Evolutionary conservation across 1,284 basidiomycete genomes (phyloP), one percentile per base, ranked within the genome.

Genomic region (Xanthoconium separans): DNA sequence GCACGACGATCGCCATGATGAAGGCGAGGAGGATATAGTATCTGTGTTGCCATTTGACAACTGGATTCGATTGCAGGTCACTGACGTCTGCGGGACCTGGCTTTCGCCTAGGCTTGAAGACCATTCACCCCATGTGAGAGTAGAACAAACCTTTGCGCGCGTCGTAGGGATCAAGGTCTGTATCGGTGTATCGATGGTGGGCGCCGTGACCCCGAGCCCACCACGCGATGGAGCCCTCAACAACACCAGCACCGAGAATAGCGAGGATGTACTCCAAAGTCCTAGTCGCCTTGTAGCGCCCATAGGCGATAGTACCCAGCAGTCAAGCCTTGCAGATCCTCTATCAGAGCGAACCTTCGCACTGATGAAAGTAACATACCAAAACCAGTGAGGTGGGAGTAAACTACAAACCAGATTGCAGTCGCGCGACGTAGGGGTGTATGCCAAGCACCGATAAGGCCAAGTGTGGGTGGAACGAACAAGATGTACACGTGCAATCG

Each of bases 141-240:
- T 82, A 85, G 64, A 77, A 78, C 63, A 89, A 79, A 18, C 93
- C 93, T 65, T 86, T 83, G 72, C 92, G 87, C 4, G 93, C 91
- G 57, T 89, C 88, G 77, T 95, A 95, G 0, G 92, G 93, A 75
- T 95, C 92, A 58, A 95, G 86, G 54, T 93, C 89, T 63, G 93
- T 95, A 77, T 95, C 93, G 66, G 92, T 95, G 78, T 95, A 95
- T 51, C 91, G 82, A 72, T 94, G 92, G 74, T 95, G 91, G 7
- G 93, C 91, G 57, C 93, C 87, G 77, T 95, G 92, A 55, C 90
- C 90, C 44, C 91, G 81, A 30, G 84, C 84, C 93, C 93, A 95
- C 93, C 92, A 95, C 67, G 87, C 87, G 75, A 94, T 93, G 31
- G 90, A 91, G 24, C 91, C 92, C 68, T 95, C 83, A 44, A 92